Evolutionary conservation across 331 rosid species (phyloP).

Genomic region (Dryas integrifolia): DNA sequence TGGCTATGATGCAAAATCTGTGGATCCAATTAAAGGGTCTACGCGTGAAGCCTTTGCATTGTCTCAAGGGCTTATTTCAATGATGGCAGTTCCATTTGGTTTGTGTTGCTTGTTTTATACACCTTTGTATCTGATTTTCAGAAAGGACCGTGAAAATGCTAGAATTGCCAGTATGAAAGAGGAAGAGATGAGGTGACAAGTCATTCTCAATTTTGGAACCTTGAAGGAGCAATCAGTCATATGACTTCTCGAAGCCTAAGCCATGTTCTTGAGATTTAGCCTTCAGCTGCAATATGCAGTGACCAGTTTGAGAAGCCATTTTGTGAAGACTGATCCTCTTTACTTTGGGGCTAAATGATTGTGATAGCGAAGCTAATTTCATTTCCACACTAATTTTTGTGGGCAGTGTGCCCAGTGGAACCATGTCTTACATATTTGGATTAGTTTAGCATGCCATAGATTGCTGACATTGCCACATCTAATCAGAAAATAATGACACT

Average conservation of each 20-base stretch:
- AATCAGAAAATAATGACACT: neutral
- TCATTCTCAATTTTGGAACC: neutral
- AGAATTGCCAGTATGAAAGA: slow-evolving; percentile 51
- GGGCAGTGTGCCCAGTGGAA: neutral
- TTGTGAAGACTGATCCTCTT: slow-evolving; percentile 10
- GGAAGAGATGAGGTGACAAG: slow-evolving; percentile 44
- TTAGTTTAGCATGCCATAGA: neutral
- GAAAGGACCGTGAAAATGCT: slow-evolving; percentile 73
- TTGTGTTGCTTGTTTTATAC: slow-evolving; percentile 84
- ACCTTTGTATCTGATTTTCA: slow-evolving; percentile 63
- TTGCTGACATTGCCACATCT: neutral
- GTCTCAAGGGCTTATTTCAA: slow-evolving; percentile 86
- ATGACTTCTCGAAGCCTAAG: neutral
- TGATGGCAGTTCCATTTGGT: slow-evolving; percentile 89
- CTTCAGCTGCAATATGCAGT: neutral
- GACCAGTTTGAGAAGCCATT: slow-evolving; percentile 16
- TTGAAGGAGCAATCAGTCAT: neutral
- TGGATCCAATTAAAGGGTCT: slow-evolving; percentile 65
- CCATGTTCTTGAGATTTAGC: slow-evolving; percentile 4
- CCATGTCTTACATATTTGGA: neutral
- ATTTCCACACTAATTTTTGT: neutral
- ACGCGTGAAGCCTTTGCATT: slow-evolving; percentile 74
- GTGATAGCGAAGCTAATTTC: neutral
- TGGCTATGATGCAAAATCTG: slow-evolving; percentile 72
- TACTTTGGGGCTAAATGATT: neutral